These are phyloP conservation scores for Ajuga reptans DNA, from an alignment of 305 asterid species.

Conservation along the genomic window DNA sequence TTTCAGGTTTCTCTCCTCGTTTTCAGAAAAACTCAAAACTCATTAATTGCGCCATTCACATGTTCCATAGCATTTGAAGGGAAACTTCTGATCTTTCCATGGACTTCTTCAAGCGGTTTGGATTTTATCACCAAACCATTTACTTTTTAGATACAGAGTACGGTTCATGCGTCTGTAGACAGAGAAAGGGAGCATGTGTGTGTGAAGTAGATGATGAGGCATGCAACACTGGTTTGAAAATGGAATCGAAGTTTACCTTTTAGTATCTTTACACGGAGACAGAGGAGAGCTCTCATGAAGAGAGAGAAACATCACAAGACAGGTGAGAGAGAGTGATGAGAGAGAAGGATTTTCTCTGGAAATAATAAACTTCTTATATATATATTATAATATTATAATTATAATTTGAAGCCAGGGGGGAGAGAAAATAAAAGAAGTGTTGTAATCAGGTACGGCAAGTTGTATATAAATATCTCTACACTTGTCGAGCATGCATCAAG, in stretches of 20 bases:
- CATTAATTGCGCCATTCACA: constrained; percentile 18
- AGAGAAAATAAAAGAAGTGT: not conserved
- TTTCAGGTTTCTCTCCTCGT: constrained; percentile 11
- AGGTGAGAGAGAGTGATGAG: not conserved
- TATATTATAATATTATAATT: no score
- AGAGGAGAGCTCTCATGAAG: constrained; percentile 14
- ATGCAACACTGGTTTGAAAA: constrained; percentile 22
- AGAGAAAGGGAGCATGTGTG: not conserved
- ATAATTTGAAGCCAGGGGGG: constrained; percentile 4
- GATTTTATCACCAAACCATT: constrained; percentile 20
- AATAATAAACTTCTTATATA: not conserved
- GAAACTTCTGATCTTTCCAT: not conserved
- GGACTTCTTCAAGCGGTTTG: constrained; percentile 21
- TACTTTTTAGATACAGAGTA: constrained; percentile 20
- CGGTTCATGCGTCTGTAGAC: constrained; percentile 2
- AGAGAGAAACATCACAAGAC: constrained; percentile 2
- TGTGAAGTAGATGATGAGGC: constrained; percentile 22
- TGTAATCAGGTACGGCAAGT: constrained; percentile 30
- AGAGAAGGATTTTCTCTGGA: constrained; percentile 18
- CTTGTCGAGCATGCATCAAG: constrained; percentile 24
- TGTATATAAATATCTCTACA: constrained; percentile 22
- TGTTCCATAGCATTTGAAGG: constrained; percentile 7
- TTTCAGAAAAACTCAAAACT: constrained; percentile 18
- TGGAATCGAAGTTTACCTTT: constrained; percentile 33
- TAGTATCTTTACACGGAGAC: constrained; percentile 24